These are phyloP conservation scores for rapeseed (Brassica napus) DNA, from an alignment of 345 rosid species.

Conservation along the genomic window Da-Ae NC_063439.1:4724001-4724500, in stretches of 20 bases:
- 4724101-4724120: conserved; percentile 30
- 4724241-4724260: not conserved
- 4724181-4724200: not conserved
- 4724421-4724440: not conserved
- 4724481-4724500: not conserved
- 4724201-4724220: not conserved
- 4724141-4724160: not conserved
- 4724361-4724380: not conserved
- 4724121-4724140: conserved; percentile 36
- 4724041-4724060: conserved; percentile 16
- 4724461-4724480: not conserved
- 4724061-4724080: conserved; percentile 23
- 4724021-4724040: not conserved
- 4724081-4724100: conserved; percentile 1
- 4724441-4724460: not conserved
- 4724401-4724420: not conserved
- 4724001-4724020: conserved; percentile 9
- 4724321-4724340: not conserved
- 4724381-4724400: not conserved
- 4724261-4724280: not conserved
- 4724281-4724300: not conserved
- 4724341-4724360: not conserved
- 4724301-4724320: not conserved
- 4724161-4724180: not conserved
- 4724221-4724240: not conserved